Evolutionary conservation across 2,329 filamentous ascomycete species (phyloP).

Genomic region (Curvularia sp.): DNA sequence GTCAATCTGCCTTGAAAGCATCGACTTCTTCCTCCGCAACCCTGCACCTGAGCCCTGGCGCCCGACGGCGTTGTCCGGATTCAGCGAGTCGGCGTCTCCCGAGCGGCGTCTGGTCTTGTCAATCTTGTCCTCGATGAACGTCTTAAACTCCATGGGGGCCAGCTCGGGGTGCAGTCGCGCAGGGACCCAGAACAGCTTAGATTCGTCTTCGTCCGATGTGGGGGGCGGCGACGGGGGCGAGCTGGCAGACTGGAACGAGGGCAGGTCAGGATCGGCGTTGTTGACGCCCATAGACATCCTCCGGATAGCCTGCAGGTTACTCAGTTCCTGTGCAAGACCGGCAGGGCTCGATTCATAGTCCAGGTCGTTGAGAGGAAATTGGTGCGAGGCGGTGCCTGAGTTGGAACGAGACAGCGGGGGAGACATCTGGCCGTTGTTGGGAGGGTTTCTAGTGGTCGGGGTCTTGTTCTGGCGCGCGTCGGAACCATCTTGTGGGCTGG

Average conservation of each 20-base stretch:
- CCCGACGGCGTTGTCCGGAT: constrained; percentile 62
- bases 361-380: constrained; percentile 79
- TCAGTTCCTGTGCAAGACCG: constrained; percentile 89
- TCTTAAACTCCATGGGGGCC: constrained; percentile 95
- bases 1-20: constrained; percentile 91
- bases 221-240: constrained; percentile 72
- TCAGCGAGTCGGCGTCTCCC: constrained; percentile 68
- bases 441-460: constrained; percentile 22
- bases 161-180: constrained; percentile 93
- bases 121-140: constrained; percentile 91
- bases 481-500: constrained; percentile 31
- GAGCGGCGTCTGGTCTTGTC: constrained; percentile 88
- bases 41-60: constrained; percentile 65
- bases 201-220: constrained; percentile 80
- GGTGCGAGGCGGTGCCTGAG: constrained; percentile 60
- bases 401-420: constrained; percentile 51
- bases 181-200: constrained; percentile 92
- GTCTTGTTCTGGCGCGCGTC: constrained; percentile 21
- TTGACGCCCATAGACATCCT: constrained; percentile 94
- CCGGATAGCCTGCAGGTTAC: constrained; percentile 87
- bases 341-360: constrained; percentile 90
- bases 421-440: constrained; percentile 41
- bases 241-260: constrained; percentile 69
- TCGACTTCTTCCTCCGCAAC: constrained; percentile 88
- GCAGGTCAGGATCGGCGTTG: constrained; percentile 74